Base-by-base conservation (phyloP, 1,284 basidiomycete species). In the Ustilago nuda region DNA sequence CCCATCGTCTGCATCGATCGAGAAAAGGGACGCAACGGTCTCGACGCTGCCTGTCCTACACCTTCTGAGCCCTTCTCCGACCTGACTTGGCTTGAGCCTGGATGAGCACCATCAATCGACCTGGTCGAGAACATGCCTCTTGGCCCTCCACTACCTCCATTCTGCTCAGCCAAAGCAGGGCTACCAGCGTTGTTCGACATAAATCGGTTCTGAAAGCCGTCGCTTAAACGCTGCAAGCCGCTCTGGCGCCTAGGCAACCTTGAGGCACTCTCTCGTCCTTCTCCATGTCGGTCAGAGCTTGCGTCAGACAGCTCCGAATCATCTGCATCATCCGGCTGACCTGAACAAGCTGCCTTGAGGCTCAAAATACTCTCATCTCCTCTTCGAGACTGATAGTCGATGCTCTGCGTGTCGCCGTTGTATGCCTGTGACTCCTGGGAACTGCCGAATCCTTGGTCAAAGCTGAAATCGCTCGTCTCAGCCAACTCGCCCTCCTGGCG, bases 381-480 rank as follows among this genome's bases (percentile, higher is more conserved):
- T 23, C 33, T 61, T 17, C 61, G 52, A 5, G 37, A 43, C 32
- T 56, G 68, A 48, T 39, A 60, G 43, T 72, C 62, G 37, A 72
- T 69, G 57, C 74, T 76, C 58, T 70, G 70, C 27, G 70, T 72
- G 17, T 71, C 70, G 8, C 63, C 68, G 13, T 63, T 65, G 51
- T 70, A 67, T 6, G 64, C 75, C 50, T 65, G 71, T 1, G 64
- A 67, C n/a, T 77, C 66, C 23, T 67, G 61, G 13, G 75, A 77
- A 41, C 65, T 71, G 36, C 60, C 64, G 19, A 77, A 73, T 2
- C 64, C 67, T 12, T 77, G 67, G 43, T 77, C 71, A 23, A 77
- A 73, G 53, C 73, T 76, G 54, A 76, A 72, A 27, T 76, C 73
- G 65, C 73, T 75, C 56, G 63, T 55, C 15, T 51, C 46, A 35